Evolutionary conservation across 106 monocot species (phyloP).

Genomic region (Acorus gramineus): DNA sequence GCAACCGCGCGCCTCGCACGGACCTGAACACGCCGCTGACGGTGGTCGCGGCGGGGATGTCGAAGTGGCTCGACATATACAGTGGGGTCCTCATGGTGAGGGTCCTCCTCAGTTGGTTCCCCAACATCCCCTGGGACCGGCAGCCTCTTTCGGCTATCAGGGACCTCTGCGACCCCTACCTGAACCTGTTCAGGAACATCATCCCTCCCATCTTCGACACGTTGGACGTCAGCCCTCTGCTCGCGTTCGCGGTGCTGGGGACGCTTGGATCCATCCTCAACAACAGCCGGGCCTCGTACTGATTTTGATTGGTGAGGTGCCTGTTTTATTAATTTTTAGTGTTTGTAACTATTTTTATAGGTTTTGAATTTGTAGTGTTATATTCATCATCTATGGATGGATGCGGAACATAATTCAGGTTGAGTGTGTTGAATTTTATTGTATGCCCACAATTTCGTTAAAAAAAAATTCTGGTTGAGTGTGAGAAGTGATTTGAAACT

Average conservation of each 20-base stretch:
- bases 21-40: slow-evolving; percentile 14
- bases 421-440: no score
- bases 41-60: slow-evolving; percentile 13
- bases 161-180: slow-evolving; percentile 20
- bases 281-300: slow-evolving; percentile 1
- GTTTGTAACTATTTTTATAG: no score
- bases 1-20: background rate
- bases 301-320: background rate
- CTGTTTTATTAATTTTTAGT: no score
- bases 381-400: no score
- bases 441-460: no score
- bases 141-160: slow-evolving; percentile 21
- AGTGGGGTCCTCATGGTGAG: slow-evolving; percentile 14
- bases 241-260: slow-evolving; percentile 16
- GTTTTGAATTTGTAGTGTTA: no score
- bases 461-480: no score
- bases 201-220: slow-evolving; percentile 21
- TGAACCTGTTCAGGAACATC: slow-evolving; percentile 15
- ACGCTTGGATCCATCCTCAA: slow-evolving; percentile 9
- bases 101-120: slow-evolving; percentile 24
- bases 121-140: slow-evolving; percentile 23
- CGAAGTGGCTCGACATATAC: slow-evolving; percentile 17
- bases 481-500: no score
- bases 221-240: slow-evolving; percentile 20
- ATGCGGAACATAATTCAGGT: no score